phyloP scores from a whole-genome alignment of 306 rosid species.

The Castanea sativa region DNA sequence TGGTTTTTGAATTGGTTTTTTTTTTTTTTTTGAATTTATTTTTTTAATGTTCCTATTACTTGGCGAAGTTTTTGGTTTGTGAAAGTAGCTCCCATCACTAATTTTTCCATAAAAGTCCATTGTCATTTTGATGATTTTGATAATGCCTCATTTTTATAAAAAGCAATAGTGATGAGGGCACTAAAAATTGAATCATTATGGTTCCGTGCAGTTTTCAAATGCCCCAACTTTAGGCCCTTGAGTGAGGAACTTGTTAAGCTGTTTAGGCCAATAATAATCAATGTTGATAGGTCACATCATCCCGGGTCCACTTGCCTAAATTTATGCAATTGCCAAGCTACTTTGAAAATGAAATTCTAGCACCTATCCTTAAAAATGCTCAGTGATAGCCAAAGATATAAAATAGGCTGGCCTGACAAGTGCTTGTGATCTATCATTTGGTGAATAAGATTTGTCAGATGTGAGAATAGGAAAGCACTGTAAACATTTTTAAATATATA shows the following conservation, averaged over 20 bases:
- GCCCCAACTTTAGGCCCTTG: not conserved
- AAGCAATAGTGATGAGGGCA: not conserved
- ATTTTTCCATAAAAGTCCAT: not conserved
- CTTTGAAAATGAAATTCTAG: not conserved
- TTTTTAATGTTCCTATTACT: not conserved
- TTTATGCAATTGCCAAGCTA: not conserved
- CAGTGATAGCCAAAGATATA: not conserved
- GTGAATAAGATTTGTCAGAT: not conserved
- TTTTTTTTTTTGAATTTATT: not conserved
- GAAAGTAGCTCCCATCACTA: not conserved
- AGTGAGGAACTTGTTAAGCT: not conserved
- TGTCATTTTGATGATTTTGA: not conserved
- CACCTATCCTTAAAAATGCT: not conserved
- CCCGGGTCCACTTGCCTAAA: not conserved
- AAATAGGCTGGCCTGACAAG: not conserved
- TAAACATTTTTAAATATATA: too few relatives aligned
- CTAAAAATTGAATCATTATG: not conserved
- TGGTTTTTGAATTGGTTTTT: not conserved
- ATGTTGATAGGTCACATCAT: not conserved
- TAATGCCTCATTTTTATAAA: not conserved
- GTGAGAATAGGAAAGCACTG: too few relatives aligned
- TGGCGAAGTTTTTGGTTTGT: not conserved
- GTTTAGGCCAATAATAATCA: not conserved
- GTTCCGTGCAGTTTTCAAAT: not conserved
- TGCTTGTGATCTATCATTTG: not conserved